phyloP scores from a whole-genome alignment of 805 yeast species.

The Yamadazyma insecticola region DNA sequence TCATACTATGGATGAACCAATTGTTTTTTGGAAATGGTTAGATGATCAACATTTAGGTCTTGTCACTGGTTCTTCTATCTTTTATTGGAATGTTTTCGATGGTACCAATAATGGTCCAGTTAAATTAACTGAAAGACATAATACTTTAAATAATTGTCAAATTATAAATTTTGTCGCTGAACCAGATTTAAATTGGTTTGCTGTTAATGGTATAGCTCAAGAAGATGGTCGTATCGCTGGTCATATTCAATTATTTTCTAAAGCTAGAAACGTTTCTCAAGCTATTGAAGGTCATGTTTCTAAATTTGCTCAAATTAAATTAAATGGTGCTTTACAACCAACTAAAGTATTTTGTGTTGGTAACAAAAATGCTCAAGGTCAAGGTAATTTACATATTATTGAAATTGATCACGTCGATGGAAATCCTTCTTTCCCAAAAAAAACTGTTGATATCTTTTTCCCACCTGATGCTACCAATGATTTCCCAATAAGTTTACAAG shows the following conservation, averaged over 20 bases:
- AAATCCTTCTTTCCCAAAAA: slow-evolving; percentile 81
- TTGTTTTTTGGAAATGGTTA: slow-evolving; percentile 95
- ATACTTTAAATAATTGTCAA: slow-evolving; percentile 71
- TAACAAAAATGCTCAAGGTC: slow-evolving; percentile 71
- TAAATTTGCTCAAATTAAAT: slow-evolving; percentile 69
- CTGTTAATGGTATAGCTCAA: slow-evolving; percentile 90
- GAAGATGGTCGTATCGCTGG: slow-evolving; percentile 94
- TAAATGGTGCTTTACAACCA: slow-evolving; percentile 67
- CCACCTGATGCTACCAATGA: slow-evolving; percentile 96
- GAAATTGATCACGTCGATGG: slow-evolving; percentile 93
- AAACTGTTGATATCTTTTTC: slow-evolving; percentile 87
- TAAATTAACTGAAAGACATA: slow-evolving; percentile 79
- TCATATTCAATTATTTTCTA: slow-evolving; percentile 87
- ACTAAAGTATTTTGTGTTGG: slow-evolving; percentile 92
- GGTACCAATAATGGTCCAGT: slow-evolving; percentile 75
- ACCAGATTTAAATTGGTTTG: slow-evolving; percentile 83
- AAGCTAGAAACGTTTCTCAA: slow-evolving; percentile 87
- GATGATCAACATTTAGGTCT: slow-evolving; percentile 69
- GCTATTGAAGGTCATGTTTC: slow-evolving; percentile 98
- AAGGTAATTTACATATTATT: slow-evolving; percentile 77
- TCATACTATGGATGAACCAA: slow-evolving; percentile 80
- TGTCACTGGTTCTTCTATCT: slow-evolving; percentile 72
- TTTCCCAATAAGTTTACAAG: slow-evolving; percentile 91
- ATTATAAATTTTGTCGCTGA: slow-evolving; percentile 87
- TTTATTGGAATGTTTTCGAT: slow-evolving; percentile 80